A percentile compares a stretch with the other conserved stretches of the same genome.
These are phyloP conservation scores for Diaporthe sp. DNA, from an alignment of 2,329 filamentous ascomycete species.

Conservation along the genomic window DNA sequence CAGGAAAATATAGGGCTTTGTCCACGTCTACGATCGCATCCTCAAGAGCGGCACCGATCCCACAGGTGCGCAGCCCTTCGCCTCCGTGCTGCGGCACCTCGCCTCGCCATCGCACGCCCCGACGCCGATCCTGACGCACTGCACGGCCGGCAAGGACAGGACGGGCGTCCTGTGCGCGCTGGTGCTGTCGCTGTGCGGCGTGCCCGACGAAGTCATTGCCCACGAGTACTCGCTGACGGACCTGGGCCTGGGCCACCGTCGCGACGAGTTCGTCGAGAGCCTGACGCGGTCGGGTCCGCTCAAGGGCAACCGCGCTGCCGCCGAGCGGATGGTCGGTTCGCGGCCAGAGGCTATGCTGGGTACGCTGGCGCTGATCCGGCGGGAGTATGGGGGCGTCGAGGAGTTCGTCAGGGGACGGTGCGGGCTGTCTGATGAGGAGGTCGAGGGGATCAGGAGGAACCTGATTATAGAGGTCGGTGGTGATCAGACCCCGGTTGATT, in stretches of 20 bases:
- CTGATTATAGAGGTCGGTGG: slow-evolving; percentile 54
- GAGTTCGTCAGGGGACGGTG: slow-evolving; percentile 72
- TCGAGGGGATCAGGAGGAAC: slow-evolving; percentile 67
- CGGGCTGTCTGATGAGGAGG: slow-evolving; percentile 67
- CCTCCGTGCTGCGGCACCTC: slow-evolving; percentile 68
- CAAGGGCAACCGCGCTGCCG: slow-evolving; percentile 59
- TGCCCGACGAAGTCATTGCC: slow-evolving; percentile 71
- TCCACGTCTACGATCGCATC: slow-evolving; percentile 74
- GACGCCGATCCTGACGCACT: slow-evolving; percentile 75
- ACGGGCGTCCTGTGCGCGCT: slow-evolving; percentile 80
- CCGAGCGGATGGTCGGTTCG: slow-evolving; percentile 61
- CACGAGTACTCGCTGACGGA: slow-evolving; percentile 79
- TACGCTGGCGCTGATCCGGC: slow-evolving; percentile 68
- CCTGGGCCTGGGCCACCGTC: slow-evolving; percentile 68
- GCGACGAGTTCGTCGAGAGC: slow-evolving; percentile 64
- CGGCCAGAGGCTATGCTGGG: slow-evolving; percentile 62
- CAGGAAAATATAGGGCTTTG: slow-evolving; percentile 65
- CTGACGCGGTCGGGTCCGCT: slow-evolving; percentile 66
- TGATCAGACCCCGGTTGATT: slow-evolving; percentile 45
- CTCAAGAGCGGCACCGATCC: slow-evolving; percentile 63
- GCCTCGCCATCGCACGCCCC: slow-evolving; percentile 51
- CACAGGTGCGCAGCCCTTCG: slow-evolving; percentile 67
- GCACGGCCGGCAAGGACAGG: slow-evolving; percentile 83
- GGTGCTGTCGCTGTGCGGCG: slow-evolving; percentile 74
- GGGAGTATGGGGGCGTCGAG: slow-evolving; percentile 74